Base-by-base conservation (phyloP, 1,284 basidiomycete species). In the Papiliotrema nemorosa region DNA sequence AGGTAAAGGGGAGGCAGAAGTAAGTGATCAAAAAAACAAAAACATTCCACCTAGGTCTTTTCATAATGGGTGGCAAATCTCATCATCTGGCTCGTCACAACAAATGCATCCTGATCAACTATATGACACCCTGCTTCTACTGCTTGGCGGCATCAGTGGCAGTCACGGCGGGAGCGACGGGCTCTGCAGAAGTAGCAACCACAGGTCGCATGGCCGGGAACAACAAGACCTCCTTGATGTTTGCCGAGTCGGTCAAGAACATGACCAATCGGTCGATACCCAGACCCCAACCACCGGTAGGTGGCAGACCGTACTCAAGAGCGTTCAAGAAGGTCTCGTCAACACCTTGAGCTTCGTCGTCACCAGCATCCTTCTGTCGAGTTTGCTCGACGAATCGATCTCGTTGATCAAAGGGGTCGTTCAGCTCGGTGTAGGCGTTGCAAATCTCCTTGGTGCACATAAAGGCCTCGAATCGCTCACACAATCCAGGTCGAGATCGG, bases 401-500 rank as follows among this genome's bases (percentile, higher is more conserved):
- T 22, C 92, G 82, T 77, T 98, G 94, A 74, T 97, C 92, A 72
- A 96, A 96, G 1, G 91, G 91, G 77, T 96, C 92, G 77, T 96
- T 97, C 80, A 98, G 83, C 81, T 98, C 94, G 36, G 94, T 98
- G 76, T 98, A 96, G 33, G 91, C 90, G 66, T 96, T 96, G 79
- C 90, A 93, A 74, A 97, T 87, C 78, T 97, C 94, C 82, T 97
- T 97, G 59, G 91, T 92, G 44, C 92, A 96, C 79, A 99, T 84
- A 81, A 99, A 99, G 6, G 84, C 90, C 75, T 99, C 94, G 79
- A 99, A 99, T 61, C 94, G 89, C 77, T 99, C 94, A 76, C 93
- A 97, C 12, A 98, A 81, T 38, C 96, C 96, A 0, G 90, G 87
- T 40, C 89, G 84, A 18, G 87, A 89, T 55, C 92, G 87, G 75